Evolutionary conservation across 352 stramenopile genomes (phyloP), one percentile per base, ranked within the genome.

Genomic region (Pseudoperonospora humuli): DNA sequence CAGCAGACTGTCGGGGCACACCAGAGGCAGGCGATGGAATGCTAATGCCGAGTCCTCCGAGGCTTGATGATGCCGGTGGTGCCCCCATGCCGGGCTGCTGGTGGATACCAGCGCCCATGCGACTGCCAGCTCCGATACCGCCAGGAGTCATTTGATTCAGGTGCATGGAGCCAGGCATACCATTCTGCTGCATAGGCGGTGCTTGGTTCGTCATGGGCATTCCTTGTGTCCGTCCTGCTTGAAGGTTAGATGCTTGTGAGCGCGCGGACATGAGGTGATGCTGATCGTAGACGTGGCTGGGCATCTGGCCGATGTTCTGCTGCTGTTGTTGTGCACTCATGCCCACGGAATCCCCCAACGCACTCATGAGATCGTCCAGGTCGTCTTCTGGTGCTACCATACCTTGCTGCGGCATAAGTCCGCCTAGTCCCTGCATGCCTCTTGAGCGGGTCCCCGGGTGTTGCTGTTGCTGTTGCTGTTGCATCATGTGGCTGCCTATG

Each of bases 311-410:
- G 26, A 85, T 34, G 41, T 77, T 62, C 31, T 65, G 57, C 13
- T 64, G 56, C 54, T 84, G 72, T 21, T 70, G 59, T 11, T 79
- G 63, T 17, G 23, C 23, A 26, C 23, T 26, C 23, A 29, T 1
- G 5, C 67, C 68, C 6, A 84, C 57, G 8, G 55, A 51, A 49
- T 85, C 73, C n/a, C 67, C 70, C 15, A 87, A 59, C 29, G 67
- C 70, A 41, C 56, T 66, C 27, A 87, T 64, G 28, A 87, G 72
- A 34, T 87, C 75, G 33, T 87, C 75, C 10, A 87, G 62, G 57
- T 87, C 70, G 50, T 83, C 70, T 35, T 84, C 72, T 0, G 72
- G 72, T 15, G 57, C 52, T 28, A 75, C 62, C 69, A 84, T 74
- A 2, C 64, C 62, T 18, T 50, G 64, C 44, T 71, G 64, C 51